Evolutionary conservation across 2,329 filamentous ascomycete genomes (phyloP), one percentile per base, ranked within the genome.

Genomic region (Dothideomycetes sp.): DNA sequence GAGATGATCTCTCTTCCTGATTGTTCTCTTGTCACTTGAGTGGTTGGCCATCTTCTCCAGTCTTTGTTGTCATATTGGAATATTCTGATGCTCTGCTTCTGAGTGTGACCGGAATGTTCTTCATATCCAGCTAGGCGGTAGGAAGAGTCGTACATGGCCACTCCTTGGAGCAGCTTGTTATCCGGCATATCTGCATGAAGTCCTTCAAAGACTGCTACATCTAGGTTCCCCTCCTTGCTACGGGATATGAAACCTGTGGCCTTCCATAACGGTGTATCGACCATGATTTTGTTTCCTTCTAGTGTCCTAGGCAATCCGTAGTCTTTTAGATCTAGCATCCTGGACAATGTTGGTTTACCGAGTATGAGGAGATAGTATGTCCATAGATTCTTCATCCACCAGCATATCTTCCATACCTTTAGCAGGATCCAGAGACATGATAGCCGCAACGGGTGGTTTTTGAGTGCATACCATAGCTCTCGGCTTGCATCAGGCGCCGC

Each of bases 381-480:
- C 19, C 35, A 41, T 5, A 42, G 18, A n/a, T 47, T 47, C 29
- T 45, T 47, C 12, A 45, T 16, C 25, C 22, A 37, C 45, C 43
- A 47, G 33, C 45, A 47, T 7, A 40, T 6, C 20, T 47, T 47
- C 45, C 45, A 47, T 24, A 38, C 23, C 25, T 47, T 45, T n/a
- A 47, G 40, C 15, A 47, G 15, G 5, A 19, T 28, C 45, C 45
- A 47, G 9, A 47, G 32, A 8, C 37, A 13, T 17, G 33, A 12
- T 7, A 15, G 22, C 16, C 40, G 45, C 5, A 38, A 27, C 15
- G 32, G 30, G 10, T 41, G 37, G 5, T 33, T 13, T 6, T 40
- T 36, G 8, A 45, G 15, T 6, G 43, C 36, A 25, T 40, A 45
- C 43, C 45, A 45, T 12, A 47, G 28, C 30, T 47, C 45, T 13